These are phyloP conservation scores for Apiospora phragmitis DNA, from an alignment of 2,329 filamentous ascomycete genomes.

Conservation along the genomic window DNA sequence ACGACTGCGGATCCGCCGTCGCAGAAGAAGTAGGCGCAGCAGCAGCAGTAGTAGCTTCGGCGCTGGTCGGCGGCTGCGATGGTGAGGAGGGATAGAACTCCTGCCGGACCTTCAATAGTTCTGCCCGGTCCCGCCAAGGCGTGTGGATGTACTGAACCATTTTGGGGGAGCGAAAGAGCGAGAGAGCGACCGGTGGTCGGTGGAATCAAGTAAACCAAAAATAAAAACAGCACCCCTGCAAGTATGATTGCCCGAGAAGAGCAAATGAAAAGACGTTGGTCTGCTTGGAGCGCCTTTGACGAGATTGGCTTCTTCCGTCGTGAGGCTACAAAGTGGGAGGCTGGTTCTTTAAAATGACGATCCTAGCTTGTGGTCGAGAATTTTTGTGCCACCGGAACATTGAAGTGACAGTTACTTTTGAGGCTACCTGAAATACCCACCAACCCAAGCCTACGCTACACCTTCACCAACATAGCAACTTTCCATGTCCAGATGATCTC, in stretches of 20 bases:
- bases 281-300: background rate
- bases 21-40: background rate
- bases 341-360: background rate
- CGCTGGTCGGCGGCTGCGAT: conserved; percentile 14
- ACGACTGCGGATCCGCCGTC: conserved; percentile 8
- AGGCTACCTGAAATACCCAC: background rate
- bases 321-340: background rate
- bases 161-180: background rate
- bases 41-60: conserved; percentile 2
- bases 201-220: background rate
- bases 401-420: background rate
- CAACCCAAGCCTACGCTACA: background rate
- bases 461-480: background rate
- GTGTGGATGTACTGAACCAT: conserved; percentile 75
- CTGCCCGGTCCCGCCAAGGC: conserved; percentile 67
- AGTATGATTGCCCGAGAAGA: background rate
- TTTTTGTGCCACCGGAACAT: background rate
- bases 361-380: background rate
- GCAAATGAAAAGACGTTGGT: background rate
- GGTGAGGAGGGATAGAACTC: conserved; percentile 58
- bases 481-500: background rate
- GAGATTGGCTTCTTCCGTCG: background rate
- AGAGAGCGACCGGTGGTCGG: background rate
- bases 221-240: background rate
- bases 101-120: conserved; percentile 65